phyloP scores from a whole-genome alignment of 2,329 filamentous ascomycete genomes.

The Diaporthe humulicola region DNA sequence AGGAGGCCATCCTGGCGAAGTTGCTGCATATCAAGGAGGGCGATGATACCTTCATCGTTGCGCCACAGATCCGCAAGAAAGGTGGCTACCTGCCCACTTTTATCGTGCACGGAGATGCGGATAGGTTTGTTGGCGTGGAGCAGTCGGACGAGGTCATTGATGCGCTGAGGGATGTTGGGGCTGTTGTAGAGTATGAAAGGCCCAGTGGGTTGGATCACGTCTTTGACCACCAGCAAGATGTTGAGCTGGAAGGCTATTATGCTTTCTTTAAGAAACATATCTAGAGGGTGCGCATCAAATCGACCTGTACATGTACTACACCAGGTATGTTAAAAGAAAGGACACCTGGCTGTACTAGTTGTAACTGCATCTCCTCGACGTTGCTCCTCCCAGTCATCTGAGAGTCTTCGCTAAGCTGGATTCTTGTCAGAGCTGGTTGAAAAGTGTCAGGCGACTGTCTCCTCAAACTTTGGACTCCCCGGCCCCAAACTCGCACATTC shows the following conservation, averaged over 20 bases:
- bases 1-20: constrained; percentile 20
- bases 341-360: too few relatives aligned
- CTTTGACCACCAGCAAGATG: not conserved
- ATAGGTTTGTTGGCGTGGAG: constrained; percentile 20
- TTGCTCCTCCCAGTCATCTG: too few relatives aligned
- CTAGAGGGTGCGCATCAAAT: not conserved
- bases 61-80: constrained; percentile 13
- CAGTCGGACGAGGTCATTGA: constrained; percentile 11
- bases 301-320: not conserved
- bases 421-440: too few relatives aligned
- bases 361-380: too few relatives aligned
- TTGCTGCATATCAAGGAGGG: constrained; percentile 6
- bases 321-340: not conserved
- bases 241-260: constrained; percentile 10
- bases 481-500: too few relatives aligned
- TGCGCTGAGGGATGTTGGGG: constrained; percentile 2
- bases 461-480: too few relatives aligned
- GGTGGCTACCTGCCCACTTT: constrained; percentile 1
- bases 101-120: constrained; percentile 17
- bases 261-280: constrained; percentile 11
- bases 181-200: constrained; percentile 7
- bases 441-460: too few relatives aligned
- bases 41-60: constrained; percentile 7
- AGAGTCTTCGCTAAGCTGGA: too few relatives aligned
- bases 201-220: constrained; percentile 9